Conservation (phyloP, 305 asterid species). For the Solanum hybrid region DNA sequence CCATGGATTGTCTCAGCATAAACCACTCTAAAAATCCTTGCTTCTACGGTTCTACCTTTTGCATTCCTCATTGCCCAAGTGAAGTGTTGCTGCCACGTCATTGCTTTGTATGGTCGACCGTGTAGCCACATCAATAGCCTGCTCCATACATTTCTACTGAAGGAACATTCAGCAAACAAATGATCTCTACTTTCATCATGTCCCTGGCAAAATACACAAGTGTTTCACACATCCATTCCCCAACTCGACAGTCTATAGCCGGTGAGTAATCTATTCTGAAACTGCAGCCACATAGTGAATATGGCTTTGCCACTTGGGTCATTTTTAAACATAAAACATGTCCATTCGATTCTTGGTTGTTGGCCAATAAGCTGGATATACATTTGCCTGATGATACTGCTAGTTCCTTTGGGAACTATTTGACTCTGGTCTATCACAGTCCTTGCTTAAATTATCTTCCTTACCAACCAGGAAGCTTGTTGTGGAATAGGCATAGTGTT, state of each 20-base stretch:
- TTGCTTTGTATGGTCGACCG: neutral
- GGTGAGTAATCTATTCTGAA: neutral
- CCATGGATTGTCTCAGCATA: neutral
- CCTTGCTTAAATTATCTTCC: neutral
- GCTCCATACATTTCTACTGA: neutral
- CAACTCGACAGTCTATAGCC: neutral
- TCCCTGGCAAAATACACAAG: neutral
- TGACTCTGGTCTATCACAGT: neutral
- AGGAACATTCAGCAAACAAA: neutral
- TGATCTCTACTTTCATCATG: neutral
- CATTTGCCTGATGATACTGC: neutral
- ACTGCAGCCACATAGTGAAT: neutral
- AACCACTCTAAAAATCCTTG: neutral
- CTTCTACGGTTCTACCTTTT: neutral
- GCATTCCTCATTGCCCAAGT: neutral
- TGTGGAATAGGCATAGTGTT: neutral
- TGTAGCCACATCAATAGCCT: neutral
- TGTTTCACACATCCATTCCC: neutral
- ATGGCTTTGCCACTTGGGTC: neutral
- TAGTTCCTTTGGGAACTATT: neutral
- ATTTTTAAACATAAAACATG: no score
- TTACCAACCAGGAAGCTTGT: neutral
- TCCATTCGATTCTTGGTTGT: neutral
- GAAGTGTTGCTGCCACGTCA: neutral
- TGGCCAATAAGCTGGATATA: neutral